Evolutionary conservation across 495 filamentous ascomycete genomes (phyloP), one percentile per base, ranked within the genome.

Genomic region (Filosporella fistucella): DNA sequence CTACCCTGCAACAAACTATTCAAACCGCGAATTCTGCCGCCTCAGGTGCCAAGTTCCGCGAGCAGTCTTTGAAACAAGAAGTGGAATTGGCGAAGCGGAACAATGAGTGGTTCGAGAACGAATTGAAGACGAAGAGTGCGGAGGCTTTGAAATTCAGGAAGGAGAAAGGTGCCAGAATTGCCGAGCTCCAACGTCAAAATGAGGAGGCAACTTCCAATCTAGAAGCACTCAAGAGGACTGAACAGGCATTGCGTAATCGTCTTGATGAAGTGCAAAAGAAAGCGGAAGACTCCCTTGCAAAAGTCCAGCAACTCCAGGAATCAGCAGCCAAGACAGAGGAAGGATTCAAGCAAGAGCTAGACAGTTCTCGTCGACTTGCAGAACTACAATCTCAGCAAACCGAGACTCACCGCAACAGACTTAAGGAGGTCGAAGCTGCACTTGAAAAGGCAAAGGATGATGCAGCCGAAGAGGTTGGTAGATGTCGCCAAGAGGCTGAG

Each of bases 91-190:
- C 89, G 12, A 88, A 88, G 60, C 84, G 80, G 52, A 94, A 85
- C 67, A 90, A 88, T 51, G 94, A 97, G 48, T 97, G 88, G 85
- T 82, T 89, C 37, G 89, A 94, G 49, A 78, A 72, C 18, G 94
- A 97, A 63, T 71, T 97, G 18, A 91, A 94, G 68, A 90, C 88
- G 0, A 95, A 95, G 64, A 80, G 70, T 35, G 78, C 78, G 25
- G 94, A 97, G 56, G 79, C 87, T 36, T 76, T 89, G 48, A 96
- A 91, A 54, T 94, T 86, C 70, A 81, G 94, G 46, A 97, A 96
- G 57, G 93, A 99, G 62, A 97, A 96, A 73, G 82, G 82, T 55
- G 78, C 87, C 0, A 82, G 86, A 16, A 85, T 96, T 54, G 70
- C 88, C 10, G 86, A 91, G 58, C 79, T 99, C 23, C 88, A 96